phyloP scores from a whole-genome alignment of 495 filamentous ascomycete species.

The Neurospora sp. region DNA sequence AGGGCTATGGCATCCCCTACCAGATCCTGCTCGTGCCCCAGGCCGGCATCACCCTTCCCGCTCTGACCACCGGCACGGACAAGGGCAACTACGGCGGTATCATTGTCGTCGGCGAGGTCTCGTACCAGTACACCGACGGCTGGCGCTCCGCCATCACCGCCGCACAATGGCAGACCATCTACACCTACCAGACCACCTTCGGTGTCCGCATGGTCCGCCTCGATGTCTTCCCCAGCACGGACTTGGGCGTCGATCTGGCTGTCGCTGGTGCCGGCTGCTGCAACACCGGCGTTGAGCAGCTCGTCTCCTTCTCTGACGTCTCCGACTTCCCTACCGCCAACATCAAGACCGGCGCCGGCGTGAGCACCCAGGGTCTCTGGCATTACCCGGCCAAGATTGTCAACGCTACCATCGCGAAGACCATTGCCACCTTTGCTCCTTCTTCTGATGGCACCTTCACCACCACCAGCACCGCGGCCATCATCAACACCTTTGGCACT shows the following conservation, averaged over 20 bases:
- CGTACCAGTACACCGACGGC: constrained; percentile 41
- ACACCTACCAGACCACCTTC: constrained; percentile 46
- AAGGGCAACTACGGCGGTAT: constrained; percentile 50
- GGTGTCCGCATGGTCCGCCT: constrained; percentile 53
- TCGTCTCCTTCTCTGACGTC: constrained; percentile 37
- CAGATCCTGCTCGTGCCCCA: constrained; percentile 44
- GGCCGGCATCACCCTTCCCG: constrained; percentile 38
- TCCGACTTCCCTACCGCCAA: constrained; percentile 42
- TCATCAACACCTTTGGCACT: constrained; percentile 49
- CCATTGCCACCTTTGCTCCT: constrained; percentile 41
- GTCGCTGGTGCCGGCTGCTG: constrained; percentile 23
- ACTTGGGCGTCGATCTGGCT: constrained; percentile 31
- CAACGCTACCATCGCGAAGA: constrained; percentile 40
- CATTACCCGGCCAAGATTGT: constrained; percentile 49
- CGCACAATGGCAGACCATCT: constrained; percentile 46
- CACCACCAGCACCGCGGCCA: constrained; percentile 36
- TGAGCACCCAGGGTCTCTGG: constrained; percentile 35
- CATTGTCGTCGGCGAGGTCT: constrained; percentile 44
- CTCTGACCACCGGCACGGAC: constrained; percentile 30
- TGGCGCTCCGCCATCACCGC: constrained; percentile 46
- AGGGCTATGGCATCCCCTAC: constrained; percentile 52
- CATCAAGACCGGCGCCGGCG: constrained; percentile 26
- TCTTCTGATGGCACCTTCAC: constrained; percentile 16
- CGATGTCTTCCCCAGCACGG: constrained; percentile 43
- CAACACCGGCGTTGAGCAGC: constrained; percentile 39